Base-by-base conservation (phyloP, 306 rosid species). In the Erythrophleum fordii region DNA sequence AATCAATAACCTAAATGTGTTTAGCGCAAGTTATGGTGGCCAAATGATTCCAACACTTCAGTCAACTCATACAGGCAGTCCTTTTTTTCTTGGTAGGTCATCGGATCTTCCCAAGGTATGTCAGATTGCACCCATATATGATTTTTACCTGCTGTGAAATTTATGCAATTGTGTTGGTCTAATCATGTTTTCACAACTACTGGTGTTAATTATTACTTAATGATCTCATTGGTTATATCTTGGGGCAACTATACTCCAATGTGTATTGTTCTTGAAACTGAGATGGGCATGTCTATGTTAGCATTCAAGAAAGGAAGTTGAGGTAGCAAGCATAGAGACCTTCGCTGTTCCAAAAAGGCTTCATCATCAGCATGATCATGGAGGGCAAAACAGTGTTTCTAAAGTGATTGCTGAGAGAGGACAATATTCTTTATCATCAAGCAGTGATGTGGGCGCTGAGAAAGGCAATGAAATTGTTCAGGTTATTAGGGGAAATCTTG, bases 101-200 rank as follows among this genome's bases (percentile, higher is more conserved):
- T 64, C 83, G 52, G 83, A 82, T 72, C 79, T 64, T 75, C 31
- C 83, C 72, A 72, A 85, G 97, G 94, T 88, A 84, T 88, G 83
- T 44, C 29, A n/a, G 51, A 22, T 22, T 42, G 53, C 53, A 58
- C 34, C 75, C 29, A 52, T 72, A 23, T 74, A 31, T 81, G 42
- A 70, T 13, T 72, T 42, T 72, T 61, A 48, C 37, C 8, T n/a
- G 17, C 48, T 39, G 22, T 53, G 59, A 69, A 49, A 22, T 44
- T 73, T 52, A 18, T 70, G 72, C 53, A 0, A 35, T 59, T 22
- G 7, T 34, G 28, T 55, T 73, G 6, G 35, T 34, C 35, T 20
- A 35, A n/a, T 51, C 29, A 18, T 18, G 62, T 12, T 70, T 20
- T n/a, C 44, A 12, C 17, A 34, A 42, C 53, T 53, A 28, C 6